Percentiles rank a stretch among this genome's conserved stretches.
Conservation (phyloP, 169 alveolate genomes). For the Plasmodium berghei region DNA sequence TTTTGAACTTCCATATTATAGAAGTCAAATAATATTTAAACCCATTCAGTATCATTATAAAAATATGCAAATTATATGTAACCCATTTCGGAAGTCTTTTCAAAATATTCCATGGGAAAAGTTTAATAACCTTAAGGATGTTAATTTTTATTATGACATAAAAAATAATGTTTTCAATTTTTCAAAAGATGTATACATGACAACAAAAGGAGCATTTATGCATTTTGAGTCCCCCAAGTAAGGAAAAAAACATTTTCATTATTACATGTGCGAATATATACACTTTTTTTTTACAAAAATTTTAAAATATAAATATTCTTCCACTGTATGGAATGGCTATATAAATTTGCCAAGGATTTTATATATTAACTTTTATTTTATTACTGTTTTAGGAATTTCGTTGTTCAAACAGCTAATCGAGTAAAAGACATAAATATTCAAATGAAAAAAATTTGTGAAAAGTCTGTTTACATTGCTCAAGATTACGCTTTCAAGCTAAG, state of each 20-base stretch:
- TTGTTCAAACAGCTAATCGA: slow-evolving; percentile 63
- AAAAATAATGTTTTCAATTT: slow-evolving; percentile 56
- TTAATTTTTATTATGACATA: slow-evolving; percentile 45
- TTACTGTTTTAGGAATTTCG: slow-evolving; percentile 52
- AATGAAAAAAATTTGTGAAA: slow-evolving; percentile 72
- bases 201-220: slow-evolving; percentile 67
- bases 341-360: background rate
- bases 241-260: slow-evolving; percentile 2
- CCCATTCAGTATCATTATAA: slow-evolving; percentile 69
- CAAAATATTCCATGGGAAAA: slow-evolving; percentile 60
- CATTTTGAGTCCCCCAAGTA: slow-evolving; percentile 76
- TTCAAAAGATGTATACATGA: slow-evolving; percentile 59
- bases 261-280: background rate
- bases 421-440: slow-evolving; percentile 67
- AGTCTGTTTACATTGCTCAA: slow-evolving; percentile 41
- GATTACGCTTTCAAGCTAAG: slow-evolving; percentile 49
- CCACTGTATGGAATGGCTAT: too few species aligned
- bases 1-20: slow-evolving; percentile 65
- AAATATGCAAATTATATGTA: slow-evolving; percentile 33
- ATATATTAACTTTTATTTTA: slow-evolving; percentile 4
- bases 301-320: too few species aligned
- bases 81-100: slow-evolving; percentile 35
- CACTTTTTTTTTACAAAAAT: too few species aligned
- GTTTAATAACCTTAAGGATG: slow-evolving; percentile 43
- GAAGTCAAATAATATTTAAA: slow-evolving; percentile 55